These are phyloP conservation scores for Aphanomyces euteiches DNA, from an alignment of 352 stramenopile genomes.

Conservation along the genomic window DNA sequence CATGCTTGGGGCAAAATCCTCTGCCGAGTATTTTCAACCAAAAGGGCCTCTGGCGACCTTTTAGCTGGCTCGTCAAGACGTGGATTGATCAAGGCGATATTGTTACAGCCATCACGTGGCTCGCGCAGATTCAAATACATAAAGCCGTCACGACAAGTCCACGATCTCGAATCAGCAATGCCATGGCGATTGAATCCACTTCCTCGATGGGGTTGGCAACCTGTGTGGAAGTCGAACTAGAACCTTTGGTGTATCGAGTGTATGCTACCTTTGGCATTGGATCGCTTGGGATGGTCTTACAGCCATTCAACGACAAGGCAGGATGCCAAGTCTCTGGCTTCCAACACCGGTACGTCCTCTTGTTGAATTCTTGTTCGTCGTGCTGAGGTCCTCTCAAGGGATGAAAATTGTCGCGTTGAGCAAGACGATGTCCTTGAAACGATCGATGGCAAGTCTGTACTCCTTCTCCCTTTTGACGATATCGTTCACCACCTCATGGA, in stretches of 20 bases:
- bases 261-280: constrained; percentile 49
- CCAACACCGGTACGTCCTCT: constrained; percentile 3
- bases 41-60: constrained; percentile 41
- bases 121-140: constrained; percentile 44
- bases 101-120: constrained; percentile 45
- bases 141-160: not conserved
- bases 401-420: constrained; percentile 16
- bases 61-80: constrained; percentile 42
- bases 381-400: not conserved
- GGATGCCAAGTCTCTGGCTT: constrained; percentile 11
- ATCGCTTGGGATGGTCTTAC: constrained; percentile 43
- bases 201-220: not conserved
- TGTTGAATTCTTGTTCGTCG: not conserved
- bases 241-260: constrained; percentile 44
- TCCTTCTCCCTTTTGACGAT: constrained; percentile 37
- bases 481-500: constrained; percentile 43
- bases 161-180: not conserved
- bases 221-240: constrained; percentile 30
- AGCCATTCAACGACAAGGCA: constrained; percentile 27
- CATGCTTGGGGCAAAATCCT: constrained; percentile 39
- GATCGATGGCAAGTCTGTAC: constrained; percentile 46
- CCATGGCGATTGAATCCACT: too few relatives aligned
- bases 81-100: constrained; percentile 47
- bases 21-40: constrained; percentile 37
- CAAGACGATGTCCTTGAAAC: constrained; percentile 44